Evolutionary conservation across 2,329 filamentous ascomycete species (phyloP), one percentile per base, ranked within the genome.

Genomic region (Talaromyces islandicus): DNA sequence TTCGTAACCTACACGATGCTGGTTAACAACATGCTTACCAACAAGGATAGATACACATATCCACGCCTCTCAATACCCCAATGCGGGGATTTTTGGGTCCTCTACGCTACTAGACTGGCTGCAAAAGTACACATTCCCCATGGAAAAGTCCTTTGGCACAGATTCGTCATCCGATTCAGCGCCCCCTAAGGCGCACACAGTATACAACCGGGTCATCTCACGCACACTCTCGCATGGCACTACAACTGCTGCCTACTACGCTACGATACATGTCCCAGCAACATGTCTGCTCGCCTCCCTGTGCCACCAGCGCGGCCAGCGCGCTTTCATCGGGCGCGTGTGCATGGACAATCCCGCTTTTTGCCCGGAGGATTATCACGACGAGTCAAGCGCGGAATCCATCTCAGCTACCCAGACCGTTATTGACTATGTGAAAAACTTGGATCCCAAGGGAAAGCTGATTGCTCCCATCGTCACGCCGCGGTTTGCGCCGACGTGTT

Each of bases 61-160:
- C 60, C 94, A 99, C 73, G 94, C 94, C 9, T 85, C 92, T 0
- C 94, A 99, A 77, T 97, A 96, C 69, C 92, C 93, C 60, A 99
- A 99, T 70, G 85, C 86, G 1, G 94, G 94, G 61, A 88, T 99
- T 64, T 97, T 97, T 71, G 94, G 94, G 69, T 94, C 92, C 65
- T 88, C 90, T 0, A 97, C 93, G 0, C 86, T 99, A 32, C 84
- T 99, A 14, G 89, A 94, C 76, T 99, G 94, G 94, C 81, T 99
- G 5, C 85, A 92, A 68, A 94, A 82, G 17, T 97, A 99, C 78
- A 99, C 94, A 0, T 99, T 97, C 71, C 94, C 94, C 0, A 84
- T 96, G 64, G 94, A 99, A 75, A 81, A 88, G 0, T 92, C 89
- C 10, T 85, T 97, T 62, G 77, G 81, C 7, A 67, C 68, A 43